Evolutionary conservation across 768 basidiomycete genomes (phyloP), one percentile per base, ranked within the genome.

Genomic region (Phaeotremella fagi): DNA sequence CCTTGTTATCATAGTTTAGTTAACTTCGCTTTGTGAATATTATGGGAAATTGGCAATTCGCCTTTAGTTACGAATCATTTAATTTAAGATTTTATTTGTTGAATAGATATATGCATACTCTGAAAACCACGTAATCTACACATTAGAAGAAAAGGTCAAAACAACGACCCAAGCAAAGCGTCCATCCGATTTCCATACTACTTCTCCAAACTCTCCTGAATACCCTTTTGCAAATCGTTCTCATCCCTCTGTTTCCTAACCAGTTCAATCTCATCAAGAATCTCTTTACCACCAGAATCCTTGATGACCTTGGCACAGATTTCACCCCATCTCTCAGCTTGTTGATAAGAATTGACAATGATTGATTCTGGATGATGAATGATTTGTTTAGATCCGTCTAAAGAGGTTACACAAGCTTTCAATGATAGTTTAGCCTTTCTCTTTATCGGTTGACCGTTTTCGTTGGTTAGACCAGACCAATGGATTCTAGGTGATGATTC

Each of bases 401-500:
- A 77, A 16, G 85, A 82, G 2, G 94, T 97, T 28, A 98, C 88
- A 46, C 86, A 86, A 0, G 86, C 88, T 3, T 83, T 83, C 45
- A 98, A 73, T 48, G 78, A 80, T 54, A 99, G 75, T 35, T 64
- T 66, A 20, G 67, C 67, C 45, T 59, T 33, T 28, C 70, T 55
- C 46, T 41, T 41, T 11, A 41, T 41, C 20, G 11, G 38, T 54
- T 35, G 16, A 4, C 7, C 35, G 54, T 3, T 26, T 14, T 3
- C 14, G 29, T 50, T 48, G 22, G 54, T 33, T 1, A 53, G 26
- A 25, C 63, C 67, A 12, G 59, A 59, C 52, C 64, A 63, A 45
- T 60, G 60, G 35, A 72, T 55, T 26, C 66, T 55, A 18, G 70
- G 72, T 15, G 67, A 63, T 15, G 49, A 43, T 15, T 54, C 46